phyloP scores from a whole-genome alignment of 2,329 filamentous ascomycete genomes.

The Fusarium pseudocircinatum region DNA sequence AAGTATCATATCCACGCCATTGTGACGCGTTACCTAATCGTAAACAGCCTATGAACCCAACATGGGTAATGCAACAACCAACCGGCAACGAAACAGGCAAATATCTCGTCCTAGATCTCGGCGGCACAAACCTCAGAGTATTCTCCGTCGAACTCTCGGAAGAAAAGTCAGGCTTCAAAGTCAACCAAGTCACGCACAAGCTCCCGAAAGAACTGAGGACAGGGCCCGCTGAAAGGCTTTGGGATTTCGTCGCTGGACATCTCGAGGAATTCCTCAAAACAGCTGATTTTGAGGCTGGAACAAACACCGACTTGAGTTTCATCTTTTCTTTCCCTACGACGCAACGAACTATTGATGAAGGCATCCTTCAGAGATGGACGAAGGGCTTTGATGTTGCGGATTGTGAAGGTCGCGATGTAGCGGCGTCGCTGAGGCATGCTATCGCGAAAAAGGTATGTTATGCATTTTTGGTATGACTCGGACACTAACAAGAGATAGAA shows the following conservation, averaged over 20 bases:
- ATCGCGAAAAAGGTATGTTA: constrained; percentile 61
- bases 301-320: constrained; percentile 65
- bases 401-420: constrained; percentile 89
- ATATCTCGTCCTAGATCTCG: neutral
- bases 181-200: neutral
- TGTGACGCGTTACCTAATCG: neutral
- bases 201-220: neutral
- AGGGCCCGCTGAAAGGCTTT: neutral
- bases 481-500: constrained; percentile 58
- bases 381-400: constrained; percentile 96
- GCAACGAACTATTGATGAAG: constrained; percentile 92
- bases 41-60: constrained; percentile 5
- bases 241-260: neutral
- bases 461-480: fast-evolving
- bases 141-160: neutral
- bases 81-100: constrained; percentile 1
- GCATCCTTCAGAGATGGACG: constrained; percentile 92
- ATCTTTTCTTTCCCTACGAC: constrained; percentile 96
- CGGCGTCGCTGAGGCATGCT: constrained; percentile 84
- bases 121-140: neutral
- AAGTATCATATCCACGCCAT: neutral
- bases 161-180: neutral
- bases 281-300: neutral
- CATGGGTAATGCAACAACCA: constrained; percentile 12
- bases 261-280: neutral